Evolutionary conservation across 306 rosid species (phyloP).

Genomic region (Prunus salicina): DNA sequence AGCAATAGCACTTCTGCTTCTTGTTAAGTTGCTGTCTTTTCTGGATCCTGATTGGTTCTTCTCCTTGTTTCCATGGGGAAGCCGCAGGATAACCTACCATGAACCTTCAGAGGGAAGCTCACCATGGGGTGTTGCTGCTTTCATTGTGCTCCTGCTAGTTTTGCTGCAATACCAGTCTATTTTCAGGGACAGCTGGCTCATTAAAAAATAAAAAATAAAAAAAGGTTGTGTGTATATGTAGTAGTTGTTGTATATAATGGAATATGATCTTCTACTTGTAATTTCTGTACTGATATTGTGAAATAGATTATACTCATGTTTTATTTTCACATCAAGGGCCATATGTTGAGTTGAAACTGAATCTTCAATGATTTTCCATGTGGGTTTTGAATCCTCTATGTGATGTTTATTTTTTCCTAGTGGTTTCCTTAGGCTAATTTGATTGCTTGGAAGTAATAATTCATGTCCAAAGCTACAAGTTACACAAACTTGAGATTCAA

Average conservation of each 20-base stretch:
- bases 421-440: not conserved
- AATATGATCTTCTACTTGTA: too few relatives aligned
- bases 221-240: not conserved
- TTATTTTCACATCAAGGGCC: too few relatives aligned
- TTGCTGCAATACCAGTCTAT: constrained; percentile 61
- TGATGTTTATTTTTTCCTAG: not conserved
- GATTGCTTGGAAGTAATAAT: not conserved
- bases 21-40: constrained; percentile 65
- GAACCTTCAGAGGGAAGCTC: constrained; percentile 73
- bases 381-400: not conserved
- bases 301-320: too few relatives aligned
- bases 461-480: not conserved
- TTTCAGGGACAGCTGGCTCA: constrained; percentile 63
- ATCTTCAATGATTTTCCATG: too few relatives aligned
- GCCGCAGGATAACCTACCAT: constrained; percentile 40
- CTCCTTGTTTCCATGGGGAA: constrained; percentile 49
- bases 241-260: not conserved
- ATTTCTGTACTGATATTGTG: too few relatives aligned
- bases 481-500: constrained; percentile 4
- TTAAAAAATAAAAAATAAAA: not conserved
- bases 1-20: constrained; percentile 46
- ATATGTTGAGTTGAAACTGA: too few relatives aligned
- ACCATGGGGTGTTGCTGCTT: constrained; percentile 94
- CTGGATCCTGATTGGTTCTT: constrained; percentile 53
- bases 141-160: constrained; percentile 63